phyloP scores from a whole-genome alignment of 371 early-diverging fungal species.

The Rhizopus stolonifer region DNA sequence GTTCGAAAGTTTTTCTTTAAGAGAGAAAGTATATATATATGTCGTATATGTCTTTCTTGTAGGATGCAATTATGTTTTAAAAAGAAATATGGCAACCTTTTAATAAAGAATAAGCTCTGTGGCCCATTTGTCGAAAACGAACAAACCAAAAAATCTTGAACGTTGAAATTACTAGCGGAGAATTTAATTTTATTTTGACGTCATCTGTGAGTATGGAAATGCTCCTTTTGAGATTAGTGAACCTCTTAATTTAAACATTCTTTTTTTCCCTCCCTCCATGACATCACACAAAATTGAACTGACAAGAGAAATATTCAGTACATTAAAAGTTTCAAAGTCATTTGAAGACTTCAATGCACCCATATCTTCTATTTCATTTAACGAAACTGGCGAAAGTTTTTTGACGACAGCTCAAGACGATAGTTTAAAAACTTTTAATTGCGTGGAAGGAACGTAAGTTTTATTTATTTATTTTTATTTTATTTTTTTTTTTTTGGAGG shows the following conservation, averaged over 20 bases:
- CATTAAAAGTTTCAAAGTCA: slow-evolving; percentile 57
- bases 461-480: not conserved
- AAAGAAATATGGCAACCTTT: too few relatives aligned
- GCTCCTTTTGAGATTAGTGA: too few relatives aligned
- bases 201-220: too few relatives aligned
- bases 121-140: too few relatives aligned
- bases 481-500: slow-evolving; percentile 38
- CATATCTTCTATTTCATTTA: slow-evolving; percentile 81
- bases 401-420: slow-evolving; percentile 82
- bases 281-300: slow-evolving; percentile 19
- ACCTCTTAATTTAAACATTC: not conserved
- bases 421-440: slow-evolving; percentile 78
- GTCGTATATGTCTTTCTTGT: too few relatives aligned
- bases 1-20: too few relatives aligned
- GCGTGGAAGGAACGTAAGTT: slow-evolving; percentile 69
- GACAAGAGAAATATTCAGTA: slow-evolving; percentile 32
- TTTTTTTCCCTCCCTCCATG: slow-evolving; percentile 3
- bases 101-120: too few relatives aligned
- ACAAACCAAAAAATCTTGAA: too few relatives aligned
- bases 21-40: too few relatives aligned
- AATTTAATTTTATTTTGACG: too few relatives aligned
- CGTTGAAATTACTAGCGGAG: too few relatives aligned
- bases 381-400: slow-evolving; percentile 66
- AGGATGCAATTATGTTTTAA: too few relatives aligned
- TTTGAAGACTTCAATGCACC: slow-evolving; percentile 65